Percentiles rank a stretch among this genome's conserved stretches.
phyloP scores from a whole-genome alignment of 176 grass and related monocot species.

The Metroxylon sagu region DNA sequence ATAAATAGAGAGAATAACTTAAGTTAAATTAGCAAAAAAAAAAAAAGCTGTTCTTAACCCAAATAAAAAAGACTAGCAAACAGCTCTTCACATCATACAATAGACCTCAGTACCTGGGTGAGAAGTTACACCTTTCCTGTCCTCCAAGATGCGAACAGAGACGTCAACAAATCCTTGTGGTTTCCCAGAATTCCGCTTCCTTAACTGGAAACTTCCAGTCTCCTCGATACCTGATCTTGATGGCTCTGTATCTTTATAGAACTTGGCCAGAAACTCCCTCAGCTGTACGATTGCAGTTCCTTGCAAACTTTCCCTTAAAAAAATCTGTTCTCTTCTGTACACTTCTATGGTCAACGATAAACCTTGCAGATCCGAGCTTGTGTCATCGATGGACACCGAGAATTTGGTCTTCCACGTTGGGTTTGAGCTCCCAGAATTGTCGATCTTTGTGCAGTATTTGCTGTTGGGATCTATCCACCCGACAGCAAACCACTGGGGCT shows the following conservation, averaged over 20 bases:
- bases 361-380: conserved; percentile 8
- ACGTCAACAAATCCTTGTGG: conserved; percentile 67
- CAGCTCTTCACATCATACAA: too few species aligned
- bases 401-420: conserved; percentile 86
- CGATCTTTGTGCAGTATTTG: conserved; percentile 90
- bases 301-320: conserved; percentile 67
- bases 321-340: conserved; percentile 77
- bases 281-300: conserved; percentile 50
- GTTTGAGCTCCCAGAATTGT: conserved; percentile 45
- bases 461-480: conserved; percentile 48
- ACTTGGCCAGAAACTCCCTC: conserved; percentile 57
- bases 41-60: too few species aligned
- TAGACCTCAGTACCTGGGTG: conserved; percentile 21
- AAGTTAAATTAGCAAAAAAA: too few species aligned
- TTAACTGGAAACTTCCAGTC: conserved; percentile 64
- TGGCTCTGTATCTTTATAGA: conserved; percentile 11
- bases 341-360: conserved; percentile 67
- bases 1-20: too few species aligned
- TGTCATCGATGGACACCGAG: conserved; percentile 23
- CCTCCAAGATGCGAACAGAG: conserved; percentile 48
- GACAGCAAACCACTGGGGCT: conserved; percentile 59
- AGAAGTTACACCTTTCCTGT: conserved; percentile 18
- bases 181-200: conserved; percentile 64
- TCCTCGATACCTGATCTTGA: conserved; percentile 28
- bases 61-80: too few species aligned